Evolutionary conservation across 2,329 filamentous ascomycete species (phyloP), one percentile per base, ranked within the genome.

Genomic region (Trichoderma guizhouense): DNA sequence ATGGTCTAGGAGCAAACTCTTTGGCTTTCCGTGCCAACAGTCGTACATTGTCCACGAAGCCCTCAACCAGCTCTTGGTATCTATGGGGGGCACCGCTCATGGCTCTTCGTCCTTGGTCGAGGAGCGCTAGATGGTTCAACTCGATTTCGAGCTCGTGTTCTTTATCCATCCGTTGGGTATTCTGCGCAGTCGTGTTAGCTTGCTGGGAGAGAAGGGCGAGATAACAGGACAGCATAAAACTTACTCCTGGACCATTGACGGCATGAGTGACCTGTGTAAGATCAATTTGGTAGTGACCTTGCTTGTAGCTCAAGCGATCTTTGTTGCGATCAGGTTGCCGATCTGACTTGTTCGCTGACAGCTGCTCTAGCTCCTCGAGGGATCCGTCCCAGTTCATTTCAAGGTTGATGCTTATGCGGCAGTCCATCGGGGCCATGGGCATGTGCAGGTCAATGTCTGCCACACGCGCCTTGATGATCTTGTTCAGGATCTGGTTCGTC

Each of bases 381-480:
- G 92, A 77, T 2, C 94, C 93, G 4, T 94, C 87, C 84, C 91
- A 97, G 69, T 91, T 88, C 88, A 97, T 94, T 88, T 99, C 97
- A 2, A 99, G 87, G 79, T 97, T 98, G 78, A 99, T 90, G 77
- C 94, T 97, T 76, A 99, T 91, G 12, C 96, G 93, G 82, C 94
- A 97, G 82, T 99, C 96, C 78, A 98, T 93, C 3, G 89, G 89
- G 9, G 88, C 88, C 64, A 85, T 84, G 0, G 96, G 95, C 76
- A 94, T 92, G 81, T 92, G 91, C 21, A 99, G 87, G 77, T 97
- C 92, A n/a, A 98, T 84, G 79, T 99, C 94, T 30, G 89, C 91
- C 15, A 98, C 86, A n/a, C 94, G 90, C 30, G 91, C 90, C 84
- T 99, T 99, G 81, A 99, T 90, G 77, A 99, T 98, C 80, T 93